phyloP scores from a whole-genome alignment of 805 yeast species.

The Naumovozyma baii region DNA sequence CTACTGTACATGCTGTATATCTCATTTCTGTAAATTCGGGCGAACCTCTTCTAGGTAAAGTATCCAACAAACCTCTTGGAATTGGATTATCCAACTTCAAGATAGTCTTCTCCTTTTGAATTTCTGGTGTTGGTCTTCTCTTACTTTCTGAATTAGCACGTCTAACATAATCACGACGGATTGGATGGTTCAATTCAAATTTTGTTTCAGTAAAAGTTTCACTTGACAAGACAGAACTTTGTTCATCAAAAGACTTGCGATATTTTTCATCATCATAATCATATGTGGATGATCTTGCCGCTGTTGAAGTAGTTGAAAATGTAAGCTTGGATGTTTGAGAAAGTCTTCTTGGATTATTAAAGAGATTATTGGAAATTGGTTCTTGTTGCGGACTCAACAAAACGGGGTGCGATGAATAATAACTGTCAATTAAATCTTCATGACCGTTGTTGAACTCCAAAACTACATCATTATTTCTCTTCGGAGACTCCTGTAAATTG shows the following conservation, averaged over 20 bases:
- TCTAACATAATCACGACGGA: constrained; percentile 28
- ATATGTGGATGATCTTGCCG: constrained; percentile 14
- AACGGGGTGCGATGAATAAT: constrained; percentile 12
- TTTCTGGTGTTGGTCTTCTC: constrained; percentile 42
- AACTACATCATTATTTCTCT: constrained; percentile 44
- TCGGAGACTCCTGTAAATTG: constrained; percentile 65
- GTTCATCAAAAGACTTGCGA: constrained; percentile 46
- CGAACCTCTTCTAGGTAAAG: constrained; percentile 75
- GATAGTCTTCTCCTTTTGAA: constrained; percentile 38
- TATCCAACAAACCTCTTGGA: constrained; percentile 77
- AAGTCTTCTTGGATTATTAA: constrained; percentile 11
- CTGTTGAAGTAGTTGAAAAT: constrained; percentile 19
- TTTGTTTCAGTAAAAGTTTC: constrained; percentile 30
- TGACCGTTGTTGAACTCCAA: constrained; percentile 35
- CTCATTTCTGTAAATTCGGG: constrained; percentile 95
- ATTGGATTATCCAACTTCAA: constrained; percentile 89
- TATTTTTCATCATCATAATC: constrained; percentile 28
- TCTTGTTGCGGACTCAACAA: constrained; percentile 4
- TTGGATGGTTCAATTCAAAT: constrained; percentile 30
- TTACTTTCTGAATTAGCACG: constrained; percentile 60
- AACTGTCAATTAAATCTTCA: constrained; percentile 15
- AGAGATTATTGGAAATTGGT: constrained; percentile 6
- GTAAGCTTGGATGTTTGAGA: constrained; percentile 17
- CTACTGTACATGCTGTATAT: constrained; percentile 92
- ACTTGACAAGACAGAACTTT: constrained; percentile 25